These are phyloP conservation scores for Bipolaris sorokiniana DNA, from an alignment of 2,329 filamentous ascomycete species.

Conservation along the genomic window DNA sequence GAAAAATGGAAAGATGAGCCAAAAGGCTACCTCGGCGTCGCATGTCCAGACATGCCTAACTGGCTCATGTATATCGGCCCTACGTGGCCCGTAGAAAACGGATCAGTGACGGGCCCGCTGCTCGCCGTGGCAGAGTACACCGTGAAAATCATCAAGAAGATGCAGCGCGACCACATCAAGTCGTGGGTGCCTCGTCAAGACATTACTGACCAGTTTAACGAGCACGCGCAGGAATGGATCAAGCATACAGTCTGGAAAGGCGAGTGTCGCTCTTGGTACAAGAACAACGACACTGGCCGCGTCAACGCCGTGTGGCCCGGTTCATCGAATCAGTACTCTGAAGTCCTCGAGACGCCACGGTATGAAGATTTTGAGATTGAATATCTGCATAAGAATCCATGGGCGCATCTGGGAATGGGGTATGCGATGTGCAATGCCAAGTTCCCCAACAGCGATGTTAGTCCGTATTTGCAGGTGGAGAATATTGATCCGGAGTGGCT, in stretches of 20 bases:
- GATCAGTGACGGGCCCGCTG: slow-evolving; percentile 52
- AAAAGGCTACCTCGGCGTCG: slow-evolving; percentile 52
- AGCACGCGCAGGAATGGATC: slow-evolving; percentile 55
- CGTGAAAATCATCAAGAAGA: slow-evolving; percentile 53
- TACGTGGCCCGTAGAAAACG: slow-evolving; percentile 55
- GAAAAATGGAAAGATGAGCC: slow-evolving; percentile 51
- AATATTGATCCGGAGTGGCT: slow-evolving; percentile 54
- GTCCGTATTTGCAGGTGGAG: slow-evolving; percentile 49
- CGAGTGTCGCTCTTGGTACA: slow-evolving; percentile 55
- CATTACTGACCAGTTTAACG: slow-evolving; percentile 53
- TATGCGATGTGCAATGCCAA: slow-evolving; percentile 37
- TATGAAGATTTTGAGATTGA: slow-evolving; percentile 55
- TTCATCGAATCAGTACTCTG: slow-evolving; percentile 56
- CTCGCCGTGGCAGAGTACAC: slow-evolving; percentile 50
- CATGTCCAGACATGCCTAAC: slow-evolving; percentile 53
- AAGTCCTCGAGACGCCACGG: slow-evolving; percentile 48
- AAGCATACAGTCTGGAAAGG: slow-evolving; percentile 59
- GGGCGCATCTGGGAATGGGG: slow-evolving; percentile 53
- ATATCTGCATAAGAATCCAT: slow-evolving; percentile 50
- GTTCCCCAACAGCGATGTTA: slow-evolving; percentile 40
- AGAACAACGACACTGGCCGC: slow-evolving; percentile 49
- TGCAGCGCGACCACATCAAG: slow-evolving; percentile 55
- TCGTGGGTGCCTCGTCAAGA: slow-evolving; percentile 51
- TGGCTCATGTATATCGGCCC: slow-evolving; percentile 52
- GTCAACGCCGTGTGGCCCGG: slow-evolving; percentile 58